Evolutionary conservation across 2,329 filamentous ascomycete genomes (phyloP).

Genomic region (Xylariaceae sp.): DNA sequence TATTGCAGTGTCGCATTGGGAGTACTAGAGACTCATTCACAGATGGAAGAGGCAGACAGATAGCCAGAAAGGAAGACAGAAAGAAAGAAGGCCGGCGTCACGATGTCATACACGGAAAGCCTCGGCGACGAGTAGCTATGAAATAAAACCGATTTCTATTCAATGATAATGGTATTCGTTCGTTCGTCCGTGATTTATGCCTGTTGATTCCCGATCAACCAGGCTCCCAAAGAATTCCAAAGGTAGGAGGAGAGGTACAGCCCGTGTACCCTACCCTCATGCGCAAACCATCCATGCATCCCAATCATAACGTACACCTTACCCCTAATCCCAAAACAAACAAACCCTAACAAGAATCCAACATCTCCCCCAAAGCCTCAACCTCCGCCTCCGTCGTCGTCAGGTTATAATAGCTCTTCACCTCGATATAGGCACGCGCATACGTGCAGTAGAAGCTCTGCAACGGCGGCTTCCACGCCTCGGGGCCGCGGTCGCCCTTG

Average conservation of each 20-base stretch:
- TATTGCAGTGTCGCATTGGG: background rate
- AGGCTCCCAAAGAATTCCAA: background rate
- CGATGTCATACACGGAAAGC: background rate
- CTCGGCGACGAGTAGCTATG: background rate
- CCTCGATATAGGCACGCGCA: conserved; percentile 68
- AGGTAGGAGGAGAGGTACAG: background rate
- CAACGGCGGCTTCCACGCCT: conserved; percentile 69
- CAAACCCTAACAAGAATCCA: conserved; percentile 48
- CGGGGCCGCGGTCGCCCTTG: conserved; percentile 70
- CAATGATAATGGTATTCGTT: too few relatives aligned
- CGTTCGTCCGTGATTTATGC: too few relatives aligned
- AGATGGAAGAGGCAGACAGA: background rate
- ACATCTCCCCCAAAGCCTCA: conserved; percentile 58
- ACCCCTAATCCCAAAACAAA: too few relatives aligned
- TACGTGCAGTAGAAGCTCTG: conserved; percentile 71
- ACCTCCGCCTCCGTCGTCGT: conserved; percentile 69
- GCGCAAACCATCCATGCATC: too few relatives aligned
- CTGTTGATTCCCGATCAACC: background rate
- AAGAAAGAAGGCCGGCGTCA: background rate
- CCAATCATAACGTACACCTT: too few relatives aligned
- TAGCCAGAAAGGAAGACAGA: background rate
- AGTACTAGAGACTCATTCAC: background rate
- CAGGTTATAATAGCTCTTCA: conserved; percentile 68
- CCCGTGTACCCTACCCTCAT: background rate
- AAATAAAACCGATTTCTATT: too few relatives aligned